A percentile compares a stretch with the other conserved stretches of the same genome.
These are phyloP conservation scores for Pseudohalonectria lignicola DNA, from an alignment of 2,329 filamentous ascomycete genomes.

Conservation along the genomic window DNA sequence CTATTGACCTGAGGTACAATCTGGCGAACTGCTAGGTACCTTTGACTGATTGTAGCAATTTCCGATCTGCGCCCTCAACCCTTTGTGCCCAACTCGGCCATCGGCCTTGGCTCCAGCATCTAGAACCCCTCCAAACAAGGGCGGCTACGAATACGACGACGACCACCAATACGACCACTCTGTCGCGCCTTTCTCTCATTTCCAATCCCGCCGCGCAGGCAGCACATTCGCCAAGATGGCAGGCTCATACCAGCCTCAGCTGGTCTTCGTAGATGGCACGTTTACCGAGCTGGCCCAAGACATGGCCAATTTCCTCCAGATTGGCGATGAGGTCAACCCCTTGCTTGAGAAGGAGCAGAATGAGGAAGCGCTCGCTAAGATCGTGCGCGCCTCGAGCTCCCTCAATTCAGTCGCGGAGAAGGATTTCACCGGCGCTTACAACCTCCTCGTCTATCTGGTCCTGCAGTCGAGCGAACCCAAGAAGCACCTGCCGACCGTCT, in stretches of 20 bases:
- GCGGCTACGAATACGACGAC: too few relatives aligned
- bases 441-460: constrained; percentile 89
- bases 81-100: too few relatives aligned
- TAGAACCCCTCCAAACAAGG: too few relatives aligned
- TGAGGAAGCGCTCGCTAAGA: constrained; percentile 80
- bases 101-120: too few relatives aligned
- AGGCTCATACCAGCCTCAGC: constrained; percentile 33
- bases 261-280: constrained; percentile 75
- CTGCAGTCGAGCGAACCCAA: constrained; percentile 76
- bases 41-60: too few relatives aligned
- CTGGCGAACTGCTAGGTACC: too few relatives aligned
- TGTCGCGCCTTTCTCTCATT: too few relatives aligned
- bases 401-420: constrained; percentile 87
- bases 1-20: too few relatives aligned
- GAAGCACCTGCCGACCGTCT: constrained; percentile 79
- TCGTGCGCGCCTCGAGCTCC: constrained; percentile 67
- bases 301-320: constrained; percentile 88
- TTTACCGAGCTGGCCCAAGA: constrained; percentile 91
- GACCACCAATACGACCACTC: too few relatives aligned
- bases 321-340: constrained; percentile 65
- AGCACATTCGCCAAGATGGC: constrained; percentile 3
- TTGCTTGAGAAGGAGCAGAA: constrained; percentile 65
- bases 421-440: constrained; percentile 93
- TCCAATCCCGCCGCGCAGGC: too few relatives aligned
- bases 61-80: too few relatives aligned